These are phyloP conservation scores for Grosmannia serpens DNA, from an alignment of 2,329 filamentous ascomycete genomes.

Conservation along the genomic window DNA sequence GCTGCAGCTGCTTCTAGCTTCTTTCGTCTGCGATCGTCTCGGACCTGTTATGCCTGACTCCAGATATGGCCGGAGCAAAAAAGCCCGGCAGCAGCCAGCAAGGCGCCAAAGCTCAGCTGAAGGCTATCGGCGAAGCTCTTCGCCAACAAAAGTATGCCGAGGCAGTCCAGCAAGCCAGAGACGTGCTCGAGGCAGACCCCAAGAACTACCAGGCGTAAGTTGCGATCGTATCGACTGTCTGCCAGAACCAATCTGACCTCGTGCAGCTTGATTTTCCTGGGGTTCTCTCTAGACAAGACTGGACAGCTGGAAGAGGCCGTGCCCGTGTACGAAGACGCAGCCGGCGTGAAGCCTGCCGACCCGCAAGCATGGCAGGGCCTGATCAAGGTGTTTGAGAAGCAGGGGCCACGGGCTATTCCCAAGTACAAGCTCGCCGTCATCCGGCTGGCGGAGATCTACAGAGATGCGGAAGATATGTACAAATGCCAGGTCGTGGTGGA, in stretches of 20 bases:
- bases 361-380: conserved; percentile 86
- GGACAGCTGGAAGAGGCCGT: conserved; percentile 62
- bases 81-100: conserved; percentile 29
- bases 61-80: conserved; percentile 8
- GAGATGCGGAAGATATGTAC: conserved; percentile 51
- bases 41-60: not conserved
- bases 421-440: conserved; percentile 65
- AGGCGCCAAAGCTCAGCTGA: conserved; percentile 60
- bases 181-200: conserved; percentile 59
- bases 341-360: conserved; percentile 60
- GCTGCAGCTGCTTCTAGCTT: not conserved
- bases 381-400: conserved; percentile 72
- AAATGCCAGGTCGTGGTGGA: conserved; percentile 60
- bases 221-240: not conserved
- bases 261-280: conserved; percentile 61
- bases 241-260: not conserved
- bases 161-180: conserved; percentile 56
- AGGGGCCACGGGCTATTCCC: conserved; percentile 55
- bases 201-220: conserved; percentile 72
- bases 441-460: conserved; percentile 63
- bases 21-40: not conserved
- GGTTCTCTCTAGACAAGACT: conserved; percentile 71
- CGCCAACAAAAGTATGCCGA: conserved; percentile 70
- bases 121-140: conserved; percentile 68
- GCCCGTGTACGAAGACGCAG: conserved; percentile 61